Conservation (phyloP, 148 eudicot genomes). For the Cornus kousa region DNA sequence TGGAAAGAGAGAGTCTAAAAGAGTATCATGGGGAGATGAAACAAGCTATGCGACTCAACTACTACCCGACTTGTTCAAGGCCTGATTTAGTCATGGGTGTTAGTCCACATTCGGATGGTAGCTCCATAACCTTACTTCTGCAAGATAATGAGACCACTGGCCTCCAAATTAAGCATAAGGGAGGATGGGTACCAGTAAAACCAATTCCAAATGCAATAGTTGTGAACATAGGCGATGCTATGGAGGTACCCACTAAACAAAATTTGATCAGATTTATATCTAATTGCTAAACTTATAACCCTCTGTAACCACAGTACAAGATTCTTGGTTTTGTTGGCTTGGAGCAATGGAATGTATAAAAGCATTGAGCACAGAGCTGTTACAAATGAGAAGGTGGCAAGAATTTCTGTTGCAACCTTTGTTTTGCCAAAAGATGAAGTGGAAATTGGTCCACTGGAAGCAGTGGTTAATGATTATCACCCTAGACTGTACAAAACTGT, state of each 20-base stretch:
- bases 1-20: not conserved
- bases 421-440: constrained; percentile 8
- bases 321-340: constrained; percentile 9
- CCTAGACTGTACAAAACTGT: constrained; percentile 2
- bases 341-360: constrained; percentile 30
- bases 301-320: not conserved
- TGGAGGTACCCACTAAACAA: constrained; percentile 12
- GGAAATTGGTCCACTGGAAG: constrained; percentile 7
- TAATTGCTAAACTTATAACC: too few relatives aligned
- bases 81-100: constrained; percentile 27
- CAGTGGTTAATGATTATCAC: not conserved
- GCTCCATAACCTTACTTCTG: constrained; percentile 21
- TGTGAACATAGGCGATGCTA: constrained; percentile 23
- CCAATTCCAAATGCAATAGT: constrained; percentile 22
- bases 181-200: constrained; percentile 26
- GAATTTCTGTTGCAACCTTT: constrained; percentile 16
- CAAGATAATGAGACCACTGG: constrained; percentile 26
- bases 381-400: not conserved
- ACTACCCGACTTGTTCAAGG: constrained; percentile 18
- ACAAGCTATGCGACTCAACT: constrained; percentile 17
- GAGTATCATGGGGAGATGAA: constrained; percentile 10
- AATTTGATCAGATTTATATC: not conserved
- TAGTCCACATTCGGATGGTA: constrained; percentile 27
- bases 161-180: constrained; percentile 23
- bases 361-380: constrained; percentile 23